These are phyloP conservation scores for Pecoramyces ruminantium DNA, from an alignment of 192 early-diverging fungal genomes.

Conservation along the genomic window DNA sequence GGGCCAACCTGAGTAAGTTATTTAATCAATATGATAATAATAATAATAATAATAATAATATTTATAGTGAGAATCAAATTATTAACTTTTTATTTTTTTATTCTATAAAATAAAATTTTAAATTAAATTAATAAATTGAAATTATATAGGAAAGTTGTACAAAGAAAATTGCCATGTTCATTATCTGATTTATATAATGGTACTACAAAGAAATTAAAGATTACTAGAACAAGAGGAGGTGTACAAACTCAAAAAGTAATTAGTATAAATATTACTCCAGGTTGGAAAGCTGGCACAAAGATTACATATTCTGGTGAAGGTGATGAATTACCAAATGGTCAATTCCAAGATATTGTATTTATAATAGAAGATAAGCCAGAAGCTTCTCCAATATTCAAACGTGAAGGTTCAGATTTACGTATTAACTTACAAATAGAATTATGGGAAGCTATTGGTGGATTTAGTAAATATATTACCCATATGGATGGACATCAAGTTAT, in stretches of 20 bases:
- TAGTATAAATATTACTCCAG: constrained; percentile 69
- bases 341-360: constrained; percentile 83
- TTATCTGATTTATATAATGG: constrained; percentile 88
- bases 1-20: not conserved
- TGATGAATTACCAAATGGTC: constrained; percentile 62
- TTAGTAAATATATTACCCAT: constrained; percentile 50
- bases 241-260: constrained; percentile 60
- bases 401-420: constrained; percentile 71
- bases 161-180: constrained; percentile 51
- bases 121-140: too few relatives aligned
- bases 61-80: too few relatives aligned
- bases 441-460: constrained; percentile 65
- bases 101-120: too few relatives aligned
- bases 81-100: too few relatives aligned
- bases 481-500: constrained; percentile 58
- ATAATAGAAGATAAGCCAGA: constrained; percentile 87
- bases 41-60: too few relatives aligned
- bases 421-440: constrained; percentile 35
- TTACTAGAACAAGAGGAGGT: constrained; percentile 44
- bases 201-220: constrained; percentile 78
- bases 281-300: constrained; percentile 97
- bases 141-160: constrained; percentile 24
- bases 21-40: too few relatives aligned
- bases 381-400: constrained; percentile 41
- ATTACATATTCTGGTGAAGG: constrained; percentile 79